A percentile compares a stretch with the other conserved stretches of the same genome.
phyloP scores from a whole-genome alignment of 306 rosid species.

The Prunus armeniaca region DNA sequence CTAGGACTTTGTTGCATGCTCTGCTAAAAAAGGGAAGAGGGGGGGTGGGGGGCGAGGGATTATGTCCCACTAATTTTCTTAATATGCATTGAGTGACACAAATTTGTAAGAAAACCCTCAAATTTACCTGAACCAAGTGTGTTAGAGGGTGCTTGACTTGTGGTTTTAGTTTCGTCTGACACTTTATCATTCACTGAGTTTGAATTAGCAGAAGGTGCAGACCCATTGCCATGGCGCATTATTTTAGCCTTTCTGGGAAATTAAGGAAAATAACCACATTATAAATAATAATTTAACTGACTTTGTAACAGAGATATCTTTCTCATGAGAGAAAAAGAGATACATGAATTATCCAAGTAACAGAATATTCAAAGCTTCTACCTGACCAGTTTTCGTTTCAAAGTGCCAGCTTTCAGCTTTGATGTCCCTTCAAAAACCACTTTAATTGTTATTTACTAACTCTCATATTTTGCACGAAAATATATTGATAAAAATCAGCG shows the following conservation, averaged over 20 bases:
- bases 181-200: constrained; percentile 38
- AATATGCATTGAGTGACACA: neutral
- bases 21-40: neutral
- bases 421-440: constrained; percentile 52
- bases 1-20: neutral
- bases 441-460: constrained; percentile 15
- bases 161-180: constrained; percentile 43
- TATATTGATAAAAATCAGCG: constrained; percentile 9
- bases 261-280: neutral
- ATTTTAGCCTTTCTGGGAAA: constrained; percentile 78
- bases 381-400: constrained; percentile 79
- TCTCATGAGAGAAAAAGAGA: neutral
- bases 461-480: neutral
- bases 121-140: constrained; percentile 57
- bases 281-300: constrained; percentile 6
- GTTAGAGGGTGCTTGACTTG: constrained; percentile 43
- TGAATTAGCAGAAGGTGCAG: constrained; percentile 32
- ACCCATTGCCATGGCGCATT: constrained; percentile 44
- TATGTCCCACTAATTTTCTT: neutral
- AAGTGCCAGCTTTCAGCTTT: constrained; percentile 61
- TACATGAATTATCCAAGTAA: neutral
- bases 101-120: neutral
- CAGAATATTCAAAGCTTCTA: constrained; percentile 28
- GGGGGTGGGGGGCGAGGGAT: neutral
- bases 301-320: constrained; percentile 6